Percentiles rank a stretch among this genome's conserved stretches.
Conservation (phyloP, 768 basidiomycete species). For the Tricholoma sp. region DNA sequence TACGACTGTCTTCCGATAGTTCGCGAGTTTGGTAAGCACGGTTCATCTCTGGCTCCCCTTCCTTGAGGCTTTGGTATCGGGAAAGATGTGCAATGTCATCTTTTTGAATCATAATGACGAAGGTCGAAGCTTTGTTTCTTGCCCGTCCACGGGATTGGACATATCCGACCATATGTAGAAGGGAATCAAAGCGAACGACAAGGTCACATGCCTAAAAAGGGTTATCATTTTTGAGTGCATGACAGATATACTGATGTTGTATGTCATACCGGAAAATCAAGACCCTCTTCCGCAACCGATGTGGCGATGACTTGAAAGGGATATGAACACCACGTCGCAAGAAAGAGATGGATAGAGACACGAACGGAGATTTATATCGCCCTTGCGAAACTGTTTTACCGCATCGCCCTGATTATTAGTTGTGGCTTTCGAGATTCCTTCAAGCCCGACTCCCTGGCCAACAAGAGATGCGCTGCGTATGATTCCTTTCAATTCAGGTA, state of each 20-base stretch:
- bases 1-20: constrained; percentile 25
- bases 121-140: constrained; percentile 68
- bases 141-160: constrained; percentile 88
- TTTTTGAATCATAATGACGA: constrained; percentile 75
- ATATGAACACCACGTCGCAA: constrained; percentile 2
- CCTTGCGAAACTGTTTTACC: constrained; percentile 59
- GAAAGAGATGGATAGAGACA: constrained; percentile 10
- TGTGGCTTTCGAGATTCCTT: constrained; percentile 35
- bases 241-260: neutral
- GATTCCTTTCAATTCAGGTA: constrained; percentile 51
- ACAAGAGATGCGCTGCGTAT: constrained; percentile 63
- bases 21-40: constrained; percentile 55
- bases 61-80: constrained; percentile 53
- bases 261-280: constrained; percentile 72
- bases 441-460: constrained; percentile 54
- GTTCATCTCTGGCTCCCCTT: constrained; percentile 61
- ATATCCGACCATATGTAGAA: constrained; percentile 82
- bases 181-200: constrained; percentile 78
- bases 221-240: constrained; percentile 7
- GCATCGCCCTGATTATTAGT: constrained; percentile 50
- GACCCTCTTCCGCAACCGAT: constrained; percentile 86
- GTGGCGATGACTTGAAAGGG: constrained; percentile 63
- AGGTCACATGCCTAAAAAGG: constrained; percentile 75
- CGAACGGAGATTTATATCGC: constrained; percentile 64
- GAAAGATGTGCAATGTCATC: constrained; percentile 48